Evolutionary conservation across 768 basidiomycete species (phyloP).

Genomic region (Boletales sp.): DNA sequence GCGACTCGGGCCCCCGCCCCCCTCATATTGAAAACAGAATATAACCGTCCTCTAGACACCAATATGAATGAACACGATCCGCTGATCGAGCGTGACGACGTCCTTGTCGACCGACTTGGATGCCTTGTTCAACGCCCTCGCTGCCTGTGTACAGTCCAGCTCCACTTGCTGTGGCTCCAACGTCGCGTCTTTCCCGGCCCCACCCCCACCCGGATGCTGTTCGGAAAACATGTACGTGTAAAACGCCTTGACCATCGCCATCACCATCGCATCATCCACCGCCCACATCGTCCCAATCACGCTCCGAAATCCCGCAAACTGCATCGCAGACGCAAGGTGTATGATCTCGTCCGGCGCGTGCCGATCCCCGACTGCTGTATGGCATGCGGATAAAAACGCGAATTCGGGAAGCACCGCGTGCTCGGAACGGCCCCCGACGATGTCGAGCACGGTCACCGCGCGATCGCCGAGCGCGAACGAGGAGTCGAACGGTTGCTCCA

Average conservation of each 20-base stretch:
- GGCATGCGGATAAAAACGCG: slow-evolving; percentile 34
- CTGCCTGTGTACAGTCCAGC: slow-evolving; percentile 5
- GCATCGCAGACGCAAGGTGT: slow-evolving; percentile 35
- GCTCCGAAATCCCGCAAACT: slow-evolving; percentile 33
- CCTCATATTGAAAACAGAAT: too few species aligned
- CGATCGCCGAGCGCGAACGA: slow-evolving; percentile 24
- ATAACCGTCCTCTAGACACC: too few species aligned
- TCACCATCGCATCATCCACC: slow-evolving; percentile 24
- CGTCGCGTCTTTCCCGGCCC: too few species aligned
- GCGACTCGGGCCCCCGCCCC: too few species aligned
- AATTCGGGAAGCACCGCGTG: slow-evolving; percentile 12
- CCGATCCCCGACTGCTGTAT: slow-evolving; percentile 24
- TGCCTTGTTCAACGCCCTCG: slow-evolving; percentile 19
- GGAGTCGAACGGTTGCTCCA: slow-evolving; percentile 23
- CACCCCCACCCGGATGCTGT: background rate
- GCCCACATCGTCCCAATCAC: slow-evolving; percentile 36
- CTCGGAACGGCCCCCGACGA: slow-evolving; percentile 12
- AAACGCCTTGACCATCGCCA: slow-evolving; percentile 19
- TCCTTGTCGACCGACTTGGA: slow-evolving; percentile 18
- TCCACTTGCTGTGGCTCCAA: too few species aligned
- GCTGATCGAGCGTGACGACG: slow-evolving; percentile 20
- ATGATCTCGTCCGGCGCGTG: slow-evolving; percentile 30
- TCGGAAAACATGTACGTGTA: slow-evolving; percentile 15
- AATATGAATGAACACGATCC: too few species aligned
- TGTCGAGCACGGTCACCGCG: slow-evolving; percentile 17